Percentiles rank a stretch among this genome's conserved stretches.
Evolutionary conservation across 2,329 filamentous ascomycete genomes (phyloP).

Genomic region (Ophiostoma piceae): DNA sequence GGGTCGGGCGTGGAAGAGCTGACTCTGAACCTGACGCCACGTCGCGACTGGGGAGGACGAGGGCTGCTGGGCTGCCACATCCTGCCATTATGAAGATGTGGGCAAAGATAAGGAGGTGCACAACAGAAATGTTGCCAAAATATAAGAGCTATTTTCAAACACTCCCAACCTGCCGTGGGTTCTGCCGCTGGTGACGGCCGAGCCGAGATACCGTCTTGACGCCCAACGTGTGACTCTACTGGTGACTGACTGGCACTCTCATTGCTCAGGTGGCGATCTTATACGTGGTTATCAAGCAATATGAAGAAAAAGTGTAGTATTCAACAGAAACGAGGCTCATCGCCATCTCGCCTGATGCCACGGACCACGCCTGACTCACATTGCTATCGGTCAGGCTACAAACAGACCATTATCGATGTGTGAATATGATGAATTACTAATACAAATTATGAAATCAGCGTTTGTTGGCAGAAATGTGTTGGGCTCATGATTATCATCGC

Average conservation of each 20-base stretch:
- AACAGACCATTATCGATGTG: neutral
- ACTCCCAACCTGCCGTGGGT: neutral
- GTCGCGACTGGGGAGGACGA: conserved; percentile 80
- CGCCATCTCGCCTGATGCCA: neutral
- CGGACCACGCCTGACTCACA: neutral
- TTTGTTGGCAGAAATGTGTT: neutral
- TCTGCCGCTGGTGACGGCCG: conserved; percentile 4
- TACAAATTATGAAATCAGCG: neutral
- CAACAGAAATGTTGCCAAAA: neutral
- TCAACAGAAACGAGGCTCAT: neutral
- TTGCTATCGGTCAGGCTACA: neutral
- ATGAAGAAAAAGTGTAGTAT: neutral
- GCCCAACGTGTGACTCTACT: conserved; percentile 12
- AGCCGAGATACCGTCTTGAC: neutral
- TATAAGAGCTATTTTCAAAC: neutral
- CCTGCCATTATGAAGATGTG: conserved; percentile 59
- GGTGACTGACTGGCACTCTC: no score
- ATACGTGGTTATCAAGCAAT: no score
- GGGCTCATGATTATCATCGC: neutral
- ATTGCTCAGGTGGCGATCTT: neutral
- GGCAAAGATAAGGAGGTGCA: no score
- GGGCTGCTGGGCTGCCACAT: conserved; percentile 89
- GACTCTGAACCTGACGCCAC: conserved; percentile 67
- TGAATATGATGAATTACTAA: neutral
- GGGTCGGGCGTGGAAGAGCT: conserved; percentile 51